Percentiles rank a stretch among this genome's conserved stretches.
phyloP scores from a whole-genome alignment of 768 basidiomycete species.

The Stropharia rugosoannulata region DNA sequence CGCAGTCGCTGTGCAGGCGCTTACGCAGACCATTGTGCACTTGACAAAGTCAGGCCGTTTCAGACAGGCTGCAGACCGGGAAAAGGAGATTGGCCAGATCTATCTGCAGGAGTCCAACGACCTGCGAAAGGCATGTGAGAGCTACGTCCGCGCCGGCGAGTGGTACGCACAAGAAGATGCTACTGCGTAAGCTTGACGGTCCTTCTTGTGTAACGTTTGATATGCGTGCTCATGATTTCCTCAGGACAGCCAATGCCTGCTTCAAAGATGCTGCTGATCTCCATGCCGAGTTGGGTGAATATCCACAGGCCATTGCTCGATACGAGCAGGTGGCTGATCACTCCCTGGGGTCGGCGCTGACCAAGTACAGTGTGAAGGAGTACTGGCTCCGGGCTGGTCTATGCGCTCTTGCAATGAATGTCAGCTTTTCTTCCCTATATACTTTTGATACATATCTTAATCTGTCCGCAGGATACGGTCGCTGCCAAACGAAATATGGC shows the following conservation, averaged over 20 bases:
- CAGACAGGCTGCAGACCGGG: slow-evolving; percentile 95
- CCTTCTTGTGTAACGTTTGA: background rate
- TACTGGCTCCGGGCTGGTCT: slow-evolving; percentile 89
- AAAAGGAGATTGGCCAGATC: slow-evolving; percentile 96
- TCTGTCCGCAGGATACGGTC: slow-evolving; percentile 67
- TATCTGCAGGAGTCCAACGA: slow-evolving; percentile 83
- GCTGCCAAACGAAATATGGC: slow-evolving; percentile 77
- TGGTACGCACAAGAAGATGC: slow-evolving; percentile 99
- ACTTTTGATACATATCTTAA: background rate
- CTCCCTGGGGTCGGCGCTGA: slow-evolving; percentile 76
- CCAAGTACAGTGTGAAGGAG: slow-evolving; percentile 99
- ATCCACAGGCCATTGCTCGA: slow-evolving; percentile 77
- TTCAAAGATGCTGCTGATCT: slow-evolving; percentile 97
- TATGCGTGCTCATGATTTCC: background rate
- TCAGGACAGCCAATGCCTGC: slow-evolving; percentile 91
- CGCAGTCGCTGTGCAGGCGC: slow-evolving; percentile 85
- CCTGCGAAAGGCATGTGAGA: slow-evolving; percentile 84
- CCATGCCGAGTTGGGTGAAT: slow-evolving; percentile 87
- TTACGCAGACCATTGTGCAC: slow-evolving; percentile 81
- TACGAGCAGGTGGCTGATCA: slow-evolving; percentile 91
- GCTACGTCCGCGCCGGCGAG: slow-evolving; percentile 88
- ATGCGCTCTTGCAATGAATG: slow-evolving; percentile 86
- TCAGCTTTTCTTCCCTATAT: slow-evolving; percentile 37
- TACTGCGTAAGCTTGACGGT: slow-evolving; percentile 65
- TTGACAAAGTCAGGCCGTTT: slow-evolving; percentile 87